Evolutionary conservation across 2,329 filamentous ascomycete genomes (phyloP), one percentile per base, ranked within the genome.

Genomic region (Phaeoacremonium minimum): DNA sequence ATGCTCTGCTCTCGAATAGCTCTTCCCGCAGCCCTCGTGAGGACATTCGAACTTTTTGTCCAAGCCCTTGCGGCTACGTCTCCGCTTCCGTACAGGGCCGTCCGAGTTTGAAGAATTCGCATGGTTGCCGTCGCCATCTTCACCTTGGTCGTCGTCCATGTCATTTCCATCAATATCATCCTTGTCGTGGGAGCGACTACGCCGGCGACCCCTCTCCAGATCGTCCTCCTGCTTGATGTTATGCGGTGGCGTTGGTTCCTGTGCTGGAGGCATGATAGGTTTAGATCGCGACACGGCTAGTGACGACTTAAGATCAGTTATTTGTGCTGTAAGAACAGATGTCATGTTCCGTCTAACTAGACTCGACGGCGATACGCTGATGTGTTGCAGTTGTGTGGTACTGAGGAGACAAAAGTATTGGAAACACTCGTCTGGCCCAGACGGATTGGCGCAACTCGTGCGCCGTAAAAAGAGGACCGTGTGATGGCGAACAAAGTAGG

Each of bases 1-100:
- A 68, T 98, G 93, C 64, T 97, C 93, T 7, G 93, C 91, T 56
- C 93, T 79, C 17, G 91, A 96, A 60, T 98, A 98, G 57, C 85
- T 94, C 71, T 96, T 98, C 28, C 88, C 90, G 53, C 93, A 98
- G 28, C 85, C 87, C 46, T 87, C 82, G 41, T 88, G 80, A 5
- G 85, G 83, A 56, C 93, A 98, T 52, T 86, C 83, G 46, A 89
- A 91, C 53, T 82, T 80, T 64, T 89, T 90, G 58, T 89, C 85
- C 28, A 87, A 65, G 4, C 83, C 84, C 58, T 89, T 89, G 46
- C 85, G 77, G 61, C 85, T 89, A 37, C 85, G 67, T 47, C 84
- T 68, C 40, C 83, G 69, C 61, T 88, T 80, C 38, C 71, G 69
- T 5, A 64, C 63, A 4, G 73, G 71, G 2, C 72, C 71, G 3